Evolutionary conservation across 106 monocot genomes (phyloP), one percentile per base, ranked within the genome.

Genomic region (Dendrobium officinale): DNA sequence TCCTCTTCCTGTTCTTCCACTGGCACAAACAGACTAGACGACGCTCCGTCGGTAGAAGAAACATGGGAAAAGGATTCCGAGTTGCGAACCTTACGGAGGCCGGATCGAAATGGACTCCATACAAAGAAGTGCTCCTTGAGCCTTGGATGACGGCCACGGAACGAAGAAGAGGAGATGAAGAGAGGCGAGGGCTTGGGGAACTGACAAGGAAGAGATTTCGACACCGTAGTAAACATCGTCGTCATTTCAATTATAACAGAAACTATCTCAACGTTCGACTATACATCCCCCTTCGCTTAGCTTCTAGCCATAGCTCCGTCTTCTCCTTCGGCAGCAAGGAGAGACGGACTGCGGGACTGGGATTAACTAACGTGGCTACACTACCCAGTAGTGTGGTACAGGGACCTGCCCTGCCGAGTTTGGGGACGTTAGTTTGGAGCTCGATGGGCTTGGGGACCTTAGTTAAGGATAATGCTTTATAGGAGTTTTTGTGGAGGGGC

Each of bases 111-210:
- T 13, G 76, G 48, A 5, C 76, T 48, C 45, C 48, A 73, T 20
- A 22, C n/a, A 27, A 49, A 78, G 78, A 61, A 42, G 78, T 19
- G n/a, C 18, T 59, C 58, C 31, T 15, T 24, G 45, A 55, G 19
- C 11, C 45, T 10, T 42, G 45, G 78, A 37, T 47, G 26, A 41
- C 31, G 5, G 13, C 27, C 29, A 37, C 54, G 20, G 31, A 83
- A 45, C 2, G 79, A 20, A 9, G 59, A 5, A 29, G 55, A 6
- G 3, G 75, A n/a, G 47, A 79, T 24, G 74, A 64, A 61, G 26
- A 70, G 29, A 22, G 45, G 55, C 27, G 79, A 75, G 73, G 74
- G 61, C 59, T 81, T 55, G 72, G 43, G 19, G 51, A 13, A 61
- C 20, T 16, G 58, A 47, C 13, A 5, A 33, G 59, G 75, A 42